Percentiles rank a stretch among this genome's conserved stretches.
phyloP scores from a whole-genome alignment of 805 yeast genomes.

The Wickerhamomyces bovis region DNA sequence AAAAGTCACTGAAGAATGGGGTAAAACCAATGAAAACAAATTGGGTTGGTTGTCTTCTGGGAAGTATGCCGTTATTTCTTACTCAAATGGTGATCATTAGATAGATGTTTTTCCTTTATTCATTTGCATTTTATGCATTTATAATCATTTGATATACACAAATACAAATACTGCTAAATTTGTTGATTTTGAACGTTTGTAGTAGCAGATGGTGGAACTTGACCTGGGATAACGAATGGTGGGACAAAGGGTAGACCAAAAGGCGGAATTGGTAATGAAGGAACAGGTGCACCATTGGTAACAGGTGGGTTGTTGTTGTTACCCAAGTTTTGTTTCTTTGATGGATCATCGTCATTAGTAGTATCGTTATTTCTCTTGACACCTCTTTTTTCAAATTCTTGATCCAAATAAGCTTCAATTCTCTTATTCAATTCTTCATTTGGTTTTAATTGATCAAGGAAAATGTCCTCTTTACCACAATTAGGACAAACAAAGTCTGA shows the following conservation, averaged over 20 bases:
- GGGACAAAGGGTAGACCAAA: constrained; percentile 17
- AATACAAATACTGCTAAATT: not conserved
- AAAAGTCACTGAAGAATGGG: constrained; percentile 55
- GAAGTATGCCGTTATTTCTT: constrained; percentile 88
- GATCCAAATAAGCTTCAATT: constrained; percentile 45
- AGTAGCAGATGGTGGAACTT: not conserved
- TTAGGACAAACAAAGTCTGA: constrained; percentile 88
- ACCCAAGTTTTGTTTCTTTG: constrained; percentile 11
- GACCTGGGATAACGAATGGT: constrained; percentile 29
- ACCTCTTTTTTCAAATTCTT: constrained; percentile 27
- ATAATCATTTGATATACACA: not conserved
- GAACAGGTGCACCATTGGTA: too few species aligned
- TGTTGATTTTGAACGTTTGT: not conserved
- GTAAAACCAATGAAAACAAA: constrained; percentile 55
- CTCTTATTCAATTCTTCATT: constrained; percentile 55
- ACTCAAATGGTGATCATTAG: constrained; percentile 32
- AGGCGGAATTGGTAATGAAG: constrained; percentile 11
- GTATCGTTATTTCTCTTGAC: constrained; percentile 18
- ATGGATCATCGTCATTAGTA: constrained; percentile 8
- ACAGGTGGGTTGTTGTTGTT: not conserved
- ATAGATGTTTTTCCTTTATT: too few species aligned
- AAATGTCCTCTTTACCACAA: constrained; percentile 68
- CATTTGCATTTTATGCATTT: too few species aligned
- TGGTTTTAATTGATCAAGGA: constrained; percentile 61
- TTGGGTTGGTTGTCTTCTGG: constrained; percentile 86